phyloP scores from a whole-genome alignment of 78 protist species.

The Dictyostelium firmibasis region DNA sequence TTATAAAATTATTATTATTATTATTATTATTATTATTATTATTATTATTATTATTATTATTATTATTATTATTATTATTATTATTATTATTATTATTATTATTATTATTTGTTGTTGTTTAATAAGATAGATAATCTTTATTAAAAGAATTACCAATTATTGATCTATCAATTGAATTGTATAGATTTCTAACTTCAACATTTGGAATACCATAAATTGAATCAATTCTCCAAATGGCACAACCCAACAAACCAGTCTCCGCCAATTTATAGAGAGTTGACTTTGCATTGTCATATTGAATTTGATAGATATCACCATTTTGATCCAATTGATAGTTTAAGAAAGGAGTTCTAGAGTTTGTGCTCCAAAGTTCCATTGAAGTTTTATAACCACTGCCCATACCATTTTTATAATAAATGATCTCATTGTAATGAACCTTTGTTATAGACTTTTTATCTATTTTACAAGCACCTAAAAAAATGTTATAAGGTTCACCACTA shows the following conservation, averaged over 20 bases:
- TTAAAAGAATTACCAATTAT: neutral
- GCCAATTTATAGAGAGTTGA: neutral
- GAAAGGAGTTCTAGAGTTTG: neutral
- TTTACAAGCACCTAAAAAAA: neutral
- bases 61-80: too few relatives aligned
- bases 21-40: too few relatives aligned
- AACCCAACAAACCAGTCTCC: neutral
- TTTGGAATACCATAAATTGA: neutral
- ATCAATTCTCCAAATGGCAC: neutral
- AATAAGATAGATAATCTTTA: neutral
- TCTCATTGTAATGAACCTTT: neutral
- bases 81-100: too few relatives aligned
- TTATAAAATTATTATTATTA: too few relatives aligned
- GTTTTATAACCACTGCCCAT: neutral
- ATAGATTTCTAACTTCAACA: neutral
- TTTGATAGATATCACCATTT: neutral
- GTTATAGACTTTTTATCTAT: neutral
- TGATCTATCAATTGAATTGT: neutral
- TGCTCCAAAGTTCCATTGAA: neutral
- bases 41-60: too few relatives aligned
- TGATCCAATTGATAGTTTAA: neutral
- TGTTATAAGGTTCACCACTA: neutral
- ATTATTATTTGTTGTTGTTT: too few relatives aligned
- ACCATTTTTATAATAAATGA: neutral
- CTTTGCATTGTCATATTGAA: neutral